These are phyloP conservation scores for Eutrema heterophyllum DNA, from an alignment of 345 rosid genomes.

Conservation along the genomic window DNA sequence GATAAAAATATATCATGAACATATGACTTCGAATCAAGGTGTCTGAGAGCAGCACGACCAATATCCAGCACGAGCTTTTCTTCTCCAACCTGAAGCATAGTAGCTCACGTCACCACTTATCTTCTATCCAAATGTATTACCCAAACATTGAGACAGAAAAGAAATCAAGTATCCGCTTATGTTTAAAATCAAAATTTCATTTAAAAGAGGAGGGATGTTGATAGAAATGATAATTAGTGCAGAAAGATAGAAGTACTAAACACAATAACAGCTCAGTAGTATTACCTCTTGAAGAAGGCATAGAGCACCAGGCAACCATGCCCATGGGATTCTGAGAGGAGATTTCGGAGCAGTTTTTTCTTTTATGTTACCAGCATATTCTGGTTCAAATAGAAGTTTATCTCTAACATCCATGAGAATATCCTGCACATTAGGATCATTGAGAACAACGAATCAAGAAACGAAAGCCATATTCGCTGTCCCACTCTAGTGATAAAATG, in stretches of 20 bases:
- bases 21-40: slow-evolving; percentile 71
- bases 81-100: slow-evolving; percentile 70
- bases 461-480: neutral
- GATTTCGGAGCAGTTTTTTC: slow-evolving; percentile 71
- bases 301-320: slow-evolving; percentile 91
- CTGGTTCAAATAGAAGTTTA: slow-evolving; percentile 94
- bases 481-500: neutral
- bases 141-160: neutral
- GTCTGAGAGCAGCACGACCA: slow-evolving; percentile 75
- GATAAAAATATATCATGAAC: slow-evolving; percentile 79
- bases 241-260: neutral
- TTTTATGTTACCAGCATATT: slow-evolving; percentile 78
- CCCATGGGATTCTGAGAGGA: slow-evolving; percentile 72
- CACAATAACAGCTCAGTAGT: neutral
- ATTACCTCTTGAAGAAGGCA: slow-evolving; percentile 95
- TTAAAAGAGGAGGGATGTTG: neutral
- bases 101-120: slow-evolving; percentile 22
- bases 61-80: slow-evolving; percentile 73
- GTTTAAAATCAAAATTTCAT: neutral
- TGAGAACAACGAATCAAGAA: neutral
- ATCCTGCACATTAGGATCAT: slow-evolving; percentile 42
- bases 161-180: neutral
- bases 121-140: slow-evolving; percentile 10
- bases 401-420: slow-evolving; percentile 90
- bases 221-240: neutral